Percentiles rank a stretch among this genome's conserved stretches.
phyloP scores from a whole-genome alignment of 306 rosid species.

The Fagus sylvatica region DNA sequence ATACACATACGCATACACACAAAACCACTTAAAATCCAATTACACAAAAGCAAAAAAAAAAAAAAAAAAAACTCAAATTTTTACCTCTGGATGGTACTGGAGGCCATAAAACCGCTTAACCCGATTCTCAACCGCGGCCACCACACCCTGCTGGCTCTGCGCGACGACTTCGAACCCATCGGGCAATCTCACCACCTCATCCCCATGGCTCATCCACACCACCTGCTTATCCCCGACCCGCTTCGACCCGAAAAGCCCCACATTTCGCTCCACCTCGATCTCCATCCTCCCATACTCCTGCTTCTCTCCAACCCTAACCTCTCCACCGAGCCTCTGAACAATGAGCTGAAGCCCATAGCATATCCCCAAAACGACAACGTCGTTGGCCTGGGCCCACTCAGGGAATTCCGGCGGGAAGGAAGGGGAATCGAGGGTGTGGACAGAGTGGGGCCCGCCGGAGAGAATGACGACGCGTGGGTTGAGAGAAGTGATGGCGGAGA shows the following conservation, averaged over 20 bases:
- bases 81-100: constrained; percentile 97
- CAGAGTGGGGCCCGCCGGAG: constrained; percentile 98
- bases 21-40: background rate
- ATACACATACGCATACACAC: background rate
- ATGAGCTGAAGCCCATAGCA: constrained; percentile 92
- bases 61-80: background rate
- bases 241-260: constrained; percentile 47
- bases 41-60: background rate
- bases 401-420: constrained; percentile 69
- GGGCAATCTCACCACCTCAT: constrained; percentile 69
- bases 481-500: constrained; percentile 58
- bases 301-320: constrained; percentile 60
- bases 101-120: constrained; percentile 69
- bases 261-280: constrained; percentile 45
- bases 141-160: constrained; percentile 72
- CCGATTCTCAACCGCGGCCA: constrained; percentile 66
- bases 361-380: constrained; percentile 70
- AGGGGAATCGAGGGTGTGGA: constrained; percentile 76
- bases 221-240: constrained; percentile 50
- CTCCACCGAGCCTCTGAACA: constrained; percentile 85
- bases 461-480: constrained; percentile 78
- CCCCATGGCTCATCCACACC: constrained; percentile 99
- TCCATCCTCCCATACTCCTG: constrained; percentile 98
- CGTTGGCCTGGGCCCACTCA: constrained; percentile 69
- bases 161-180: constrained; percentile 72